Percentiles rank a stretch among this genome's conserved stretches.
phyloP scores from a whole-genome alignment of 345 rosid species.

The Mangifera indica region DNA sequence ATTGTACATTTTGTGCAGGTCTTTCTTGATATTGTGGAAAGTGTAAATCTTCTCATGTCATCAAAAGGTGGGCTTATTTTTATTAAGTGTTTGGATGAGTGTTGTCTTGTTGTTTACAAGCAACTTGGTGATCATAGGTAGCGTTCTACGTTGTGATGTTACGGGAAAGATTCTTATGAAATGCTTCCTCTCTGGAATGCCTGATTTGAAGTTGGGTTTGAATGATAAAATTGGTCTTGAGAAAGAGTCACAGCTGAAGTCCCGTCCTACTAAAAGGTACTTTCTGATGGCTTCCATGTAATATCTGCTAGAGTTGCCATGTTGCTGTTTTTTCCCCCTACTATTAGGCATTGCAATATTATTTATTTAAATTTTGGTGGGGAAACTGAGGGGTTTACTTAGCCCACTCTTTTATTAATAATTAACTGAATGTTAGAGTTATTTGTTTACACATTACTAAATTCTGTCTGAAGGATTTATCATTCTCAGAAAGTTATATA shows the following conservation, averaged over 20 bases:
- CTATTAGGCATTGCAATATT: no score
- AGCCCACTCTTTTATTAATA: no score
- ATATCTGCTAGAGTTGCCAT: neutral
- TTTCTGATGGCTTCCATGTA: constrained; percentile 8
- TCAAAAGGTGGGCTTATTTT: constrained; percentile 68
- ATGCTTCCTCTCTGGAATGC: constrained; percentile 99
- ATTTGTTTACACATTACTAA: no score
- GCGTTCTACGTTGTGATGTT: constrained; percentile 93
- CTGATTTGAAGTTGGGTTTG: constrained; percentile 97
- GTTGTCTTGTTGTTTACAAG: constrained; percentile 17
- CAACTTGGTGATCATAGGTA: constrained; percentile 51
- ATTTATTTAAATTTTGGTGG: no score
- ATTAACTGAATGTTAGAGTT: no score
- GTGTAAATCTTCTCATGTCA: constrained; percentile 98
- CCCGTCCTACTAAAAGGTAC: constrained; percentile 95
- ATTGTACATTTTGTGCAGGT: constrained; percentile 50
- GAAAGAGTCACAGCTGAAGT: constrained; percentile 94
- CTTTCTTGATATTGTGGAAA: constrained; percentile 97
- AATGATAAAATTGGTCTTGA: constrained; percentile 99
- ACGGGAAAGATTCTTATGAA: constrained; percentile 97
- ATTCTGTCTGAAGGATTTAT: no score
- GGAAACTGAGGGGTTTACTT: no score
- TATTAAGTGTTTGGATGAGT: neutral
- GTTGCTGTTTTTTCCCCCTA: neutral
- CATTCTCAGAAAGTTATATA: no score